Percentiles rank a stretch among this genome's conserved stretches.
Evolutionary conservation across 2,329 filamentous ascomycete genomes (phyloP).

Genomic region (Verticillium tricorpus): DNA sequence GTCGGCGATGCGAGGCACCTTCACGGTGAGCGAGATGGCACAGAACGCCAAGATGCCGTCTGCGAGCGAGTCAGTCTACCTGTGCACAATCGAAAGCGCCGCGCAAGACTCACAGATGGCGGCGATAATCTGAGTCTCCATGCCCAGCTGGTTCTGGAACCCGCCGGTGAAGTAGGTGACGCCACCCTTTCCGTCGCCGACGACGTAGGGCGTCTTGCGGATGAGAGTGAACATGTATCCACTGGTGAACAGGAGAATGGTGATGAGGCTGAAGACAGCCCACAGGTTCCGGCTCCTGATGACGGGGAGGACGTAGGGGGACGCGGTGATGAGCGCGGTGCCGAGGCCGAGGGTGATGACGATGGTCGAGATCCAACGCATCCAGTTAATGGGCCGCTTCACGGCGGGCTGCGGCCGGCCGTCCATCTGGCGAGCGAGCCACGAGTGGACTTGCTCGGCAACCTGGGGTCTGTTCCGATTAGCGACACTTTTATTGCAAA

Average conservation of each 20-base stretch:
- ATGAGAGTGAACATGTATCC: slow-evolving; percentile 99
- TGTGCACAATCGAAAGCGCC: background rate
- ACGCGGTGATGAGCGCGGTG: slow-evolving; percentile 66
- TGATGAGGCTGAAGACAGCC: slow-evolving; percentile 84
- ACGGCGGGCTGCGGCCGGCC: slow-evolving; percentile 73
- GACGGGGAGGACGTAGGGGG: slow-evolving; percentile 75
- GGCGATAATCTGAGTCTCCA: slow-evolving; percentile 94
- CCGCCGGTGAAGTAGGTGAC: slow-evolving; percentile 86
- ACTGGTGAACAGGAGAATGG: slow-evolving; percentile 87
- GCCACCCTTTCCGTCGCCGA: slow-evolving; percentile 77
- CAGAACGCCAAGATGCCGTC: slow-evolving; percentile 78
- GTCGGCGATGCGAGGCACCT: slow-evolving; percentile 84
- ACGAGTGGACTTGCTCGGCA: slow-evolving; percentile 74
- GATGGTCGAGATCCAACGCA: slow-evolving; percentile 63
- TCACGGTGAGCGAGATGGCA: slow-evolving; percentile 84
- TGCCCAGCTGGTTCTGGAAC: slow-evolving; percentile 88
- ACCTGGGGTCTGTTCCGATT: slow-evolving; percentile 53
- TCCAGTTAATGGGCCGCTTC: slow-evolving; percentile 81
- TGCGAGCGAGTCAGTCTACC: slow-evolving; percentile 39
- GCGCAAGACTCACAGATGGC: slow-evolving; percentile 71
- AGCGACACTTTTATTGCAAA: background rate
- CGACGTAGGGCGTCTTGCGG: slow-evolving; percentile 88
- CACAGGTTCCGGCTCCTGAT: slow-evolving; percentile 89
- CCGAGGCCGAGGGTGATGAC: slow-evolving; percentile 65
- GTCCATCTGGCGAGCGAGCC: slow-evolving; percentile 76